A percentile compares a stretch with the other conserved stretches of the same genome.
Evolutionary conservation across 2,329 filamentous ascomycete genomes (phyloP).

Genomic region (Aureobasidium vineae): DNA sequence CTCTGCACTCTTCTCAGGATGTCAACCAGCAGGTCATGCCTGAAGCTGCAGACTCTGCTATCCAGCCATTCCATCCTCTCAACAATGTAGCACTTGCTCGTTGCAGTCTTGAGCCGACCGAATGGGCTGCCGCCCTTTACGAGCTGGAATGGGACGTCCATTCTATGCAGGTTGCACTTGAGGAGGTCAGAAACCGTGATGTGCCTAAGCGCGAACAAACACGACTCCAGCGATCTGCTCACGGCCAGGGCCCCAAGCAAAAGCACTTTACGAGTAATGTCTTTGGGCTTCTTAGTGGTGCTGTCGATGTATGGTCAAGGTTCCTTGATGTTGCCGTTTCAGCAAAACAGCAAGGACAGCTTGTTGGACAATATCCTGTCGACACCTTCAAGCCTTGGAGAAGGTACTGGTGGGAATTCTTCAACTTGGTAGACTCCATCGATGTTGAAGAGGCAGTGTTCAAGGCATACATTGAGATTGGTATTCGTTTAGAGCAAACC

Average conservation of each 20-base stretch:
- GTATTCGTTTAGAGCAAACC: constrained; percentile 23
- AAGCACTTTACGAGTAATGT: constrained; percentile 19
- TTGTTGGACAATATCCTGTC: not conserved
- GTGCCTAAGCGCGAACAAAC: constrained; percentile 28
- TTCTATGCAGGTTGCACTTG: constrained; percentile 28
- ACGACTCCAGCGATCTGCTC: constrained; percentile 31
- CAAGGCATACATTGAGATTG: constrained; percentile 52
- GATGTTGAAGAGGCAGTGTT: constrained; percentile 55
- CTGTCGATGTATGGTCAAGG: constrained; percentile 7
- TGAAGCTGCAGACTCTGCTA: constrained; percentile 38
- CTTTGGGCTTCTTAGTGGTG: constrained; percentile 8
- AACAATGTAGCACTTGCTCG: constrained; percentile 47
- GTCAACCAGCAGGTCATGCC: not conserved
- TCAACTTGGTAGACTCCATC: constrained; percentile 43
- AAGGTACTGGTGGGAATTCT: constrained; percentile 52
- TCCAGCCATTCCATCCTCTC: constrained; percentile 47
- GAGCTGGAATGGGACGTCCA: constrained; percentile 27
- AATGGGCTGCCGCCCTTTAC: constrained; percentile 26
- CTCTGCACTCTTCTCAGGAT: not conserved
- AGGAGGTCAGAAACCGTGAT: constrained; percentile 7
- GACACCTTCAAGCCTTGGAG: constrained; percentile 34
- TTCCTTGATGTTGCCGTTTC: constrained; percentile 9
- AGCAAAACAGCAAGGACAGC: not conserved
- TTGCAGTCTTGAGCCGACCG: constrained; percentile 23
- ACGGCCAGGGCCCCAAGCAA: constrained; percentile 29